Evolutionary conservation across 768 basidiomycete species (phyloP).

Genomic region (Collybiopsis luxurians): DNA sequence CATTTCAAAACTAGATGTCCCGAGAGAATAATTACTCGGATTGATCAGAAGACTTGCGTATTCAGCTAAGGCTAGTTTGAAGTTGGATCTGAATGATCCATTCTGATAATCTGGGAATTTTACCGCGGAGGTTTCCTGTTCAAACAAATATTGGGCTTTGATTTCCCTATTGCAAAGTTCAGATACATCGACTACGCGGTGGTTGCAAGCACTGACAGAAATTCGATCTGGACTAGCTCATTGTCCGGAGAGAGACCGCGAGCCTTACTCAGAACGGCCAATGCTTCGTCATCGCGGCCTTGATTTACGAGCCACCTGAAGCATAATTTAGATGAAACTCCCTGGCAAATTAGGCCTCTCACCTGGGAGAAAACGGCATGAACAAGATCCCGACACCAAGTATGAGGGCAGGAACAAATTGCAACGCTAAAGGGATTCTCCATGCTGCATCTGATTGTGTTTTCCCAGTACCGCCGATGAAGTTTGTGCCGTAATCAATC

Average conservation of each 20-base stretch:
- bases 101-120: constrained; percentile 67
- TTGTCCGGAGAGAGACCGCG: constrained; percentile 53
- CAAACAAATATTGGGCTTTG: constrained; percentile 71
- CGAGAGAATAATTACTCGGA: constrained; percentile 30
- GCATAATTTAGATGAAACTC: too few relatives aligned
- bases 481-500: constrained; percentile 58
- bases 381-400: constrained; percentile 70
- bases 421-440: constrained; percentile 72
- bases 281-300: constrained; percentile 73
- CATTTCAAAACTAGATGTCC: background rate
- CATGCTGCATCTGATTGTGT: constrained; percentile 68
- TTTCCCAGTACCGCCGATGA: constrained; percentile 60
- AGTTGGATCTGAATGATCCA: constrained; percentile 50
- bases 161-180: too few relatives aligned
- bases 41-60: constrained; percentile 62
- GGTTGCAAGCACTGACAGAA: constrained; percentile 45
- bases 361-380: constrained; percentile 80
- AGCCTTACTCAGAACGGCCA: constrained; percentile 58
- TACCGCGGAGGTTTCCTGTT: constrained; percentile 56
- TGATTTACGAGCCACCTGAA: constrained; percentile 72
- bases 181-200: too few relatives aligned
- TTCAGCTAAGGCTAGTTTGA: constrained; percentile 57
- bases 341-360: too few relatives aligned
- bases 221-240: constrained; percentile 72
- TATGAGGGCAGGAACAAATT: constrained; percentile 70